These are phyloP conservation scores for Suillus brevipes DNA, from an alignment of 768 basidiomycete genomes.

Conservation along the genomic window DNA sequence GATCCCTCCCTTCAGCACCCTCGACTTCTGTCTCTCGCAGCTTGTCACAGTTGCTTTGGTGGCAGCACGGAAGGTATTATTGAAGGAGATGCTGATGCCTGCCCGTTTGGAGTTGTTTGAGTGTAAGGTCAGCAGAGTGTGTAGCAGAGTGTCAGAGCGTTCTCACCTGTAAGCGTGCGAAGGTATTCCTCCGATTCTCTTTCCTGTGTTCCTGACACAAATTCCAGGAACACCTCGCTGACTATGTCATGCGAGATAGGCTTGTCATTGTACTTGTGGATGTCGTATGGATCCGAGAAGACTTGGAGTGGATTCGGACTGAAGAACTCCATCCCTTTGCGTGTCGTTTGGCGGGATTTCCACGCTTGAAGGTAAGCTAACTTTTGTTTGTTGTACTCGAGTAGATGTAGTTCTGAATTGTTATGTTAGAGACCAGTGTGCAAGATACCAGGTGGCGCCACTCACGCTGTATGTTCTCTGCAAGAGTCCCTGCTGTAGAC, in stretches of 20 bases:
- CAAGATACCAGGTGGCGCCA: neutral
- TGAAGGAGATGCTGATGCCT: slow-evolving; percentile 14
- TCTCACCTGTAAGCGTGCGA: neutral
- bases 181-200: slow-evolving; percentile 3
- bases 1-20: slow-evolving; percentile 16
- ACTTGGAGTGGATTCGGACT: too few relatives aligned
- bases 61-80: slow-evolving; percentile 20
- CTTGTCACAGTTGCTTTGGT: slow-evolving; percentile 15
- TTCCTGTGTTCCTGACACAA: slow-evolving; percentile 7
- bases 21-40: neutral
- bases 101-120: neutral
- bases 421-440: neutral
- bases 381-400: too few relatives aligned
- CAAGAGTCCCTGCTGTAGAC: slow-evolving; percentile 19
- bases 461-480: slow-evolving; percentile 26
- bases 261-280: slow-evolving; percentile 6
- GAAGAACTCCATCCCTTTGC: too few relatives aligned
- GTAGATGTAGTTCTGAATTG: slow-evolving; percentile 24
- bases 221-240: slow-evolving; percentile 17
- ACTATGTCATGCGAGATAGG: slow-evolving; percentile 23
- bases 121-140: neutral
- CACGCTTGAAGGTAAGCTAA: too few relatives aligned
- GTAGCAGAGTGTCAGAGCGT: neutral
- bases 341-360: too few relatives aligned
- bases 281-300: neutral